Conservation (phyloP, 768 basidiomycete species). For the Mycena indigotica region DNA sequence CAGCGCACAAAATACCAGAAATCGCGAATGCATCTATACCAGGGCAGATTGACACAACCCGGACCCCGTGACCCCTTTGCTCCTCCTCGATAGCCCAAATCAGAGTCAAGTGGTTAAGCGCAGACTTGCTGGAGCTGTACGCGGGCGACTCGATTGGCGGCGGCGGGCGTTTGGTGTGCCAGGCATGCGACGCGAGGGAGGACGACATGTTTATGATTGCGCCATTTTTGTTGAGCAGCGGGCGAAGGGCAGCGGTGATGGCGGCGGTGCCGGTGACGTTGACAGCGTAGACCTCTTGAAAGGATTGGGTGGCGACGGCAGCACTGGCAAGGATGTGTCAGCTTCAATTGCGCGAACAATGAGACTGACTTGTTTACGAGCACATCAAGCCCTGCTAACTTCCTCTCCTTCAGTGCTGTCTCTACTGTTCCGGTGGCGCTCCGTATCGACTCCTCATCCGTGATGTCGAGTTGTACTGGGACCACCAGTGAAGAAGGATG, state of each 20-base stretch:
- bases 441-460: background rate
- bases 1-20: background rate
- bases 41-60: slow-evolving; percentile 5
- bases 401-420: background rate
- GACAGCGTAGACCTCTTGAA: background rate
- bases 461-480: slow-evolving; percentile 1
- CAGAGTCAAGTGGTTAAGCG: slow-evolving; percentile 5
- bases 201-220: slow-evolving; percentile 4
- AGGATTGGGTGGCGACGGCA: background rate
- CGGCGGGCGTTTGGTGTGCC: background rate
- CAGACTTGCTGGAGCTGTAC: slow-evolving; percentile 3
- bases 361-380: background rate
- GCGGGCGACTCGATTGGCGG: background rate
- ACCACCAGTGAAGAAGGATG: background rate
- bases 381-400: background rate
- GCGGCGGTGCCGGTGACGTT: slow-evolving; percentile 5
- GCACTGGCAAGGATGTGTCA: background rate
- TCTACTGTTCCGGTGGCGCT: background rate
- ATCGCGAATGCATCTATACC: background rate
- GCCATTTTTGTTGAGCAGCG: background rate
- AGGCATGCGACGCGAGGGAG: background rate
- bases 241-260: background rate
- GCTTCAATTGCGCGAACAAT: background rate
- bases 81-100: slow-evolving; percentile 3
- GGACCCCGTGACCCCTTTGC: background rate